Conservation (phyloP, 495 filamentous ascomycete species). For the Aspergillus avenaceus region DNA sequence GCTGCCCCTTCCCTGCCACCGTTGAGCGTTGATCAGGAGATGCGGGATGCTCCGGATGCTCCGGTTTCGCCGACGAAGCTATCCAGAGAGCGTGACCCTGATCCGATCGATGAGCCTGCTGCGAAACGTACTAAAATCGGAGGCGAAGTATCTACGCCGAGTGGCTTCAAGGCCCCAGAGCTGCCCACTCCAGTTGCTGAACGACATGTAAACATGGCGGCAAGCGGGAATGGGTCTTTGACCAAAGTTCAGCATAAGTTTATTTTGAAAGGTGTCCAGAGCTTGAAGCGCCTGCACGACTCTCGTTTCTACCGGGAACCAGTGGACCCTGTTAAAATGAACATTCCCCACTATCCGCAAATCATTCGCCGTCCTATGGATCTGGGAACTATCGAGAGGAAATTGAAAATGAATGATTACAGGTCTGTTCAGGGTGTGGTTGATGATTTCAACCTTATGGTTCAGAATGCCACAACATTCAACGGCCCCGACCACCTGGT, state of each 20-base stretch:
- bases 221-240: constrained; percentile 30
- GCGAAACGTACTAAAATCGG: constrained; percentile 73
- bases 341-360: constrained; percentile 65
- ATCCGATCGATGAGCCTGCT: constrained; percentile 66
- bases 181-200: constrained; percentile 26
- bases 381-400: constrained; percentile 74
- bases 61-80: constrained; percentile 52
- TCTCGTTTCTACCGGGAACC: constrained; percentile 68
- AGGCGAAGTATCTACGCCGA: constrained; percentile 23
- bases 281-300: constrained; percentile 76
- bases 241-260: constrained; percentile 56
- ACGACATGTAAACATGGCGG: constrained; percentile 6
- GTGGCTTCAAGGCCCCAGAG: constrained; percentile 37
- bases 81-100: constrained; percentile 65
- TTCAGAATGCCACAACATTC: constrained; percentile 72
- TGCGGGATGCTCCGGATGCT: constrained; percentile 35
- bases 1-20: constrained; percentile 12
- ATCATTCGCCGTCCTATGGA: constrained; percentile 79
- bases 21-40: constrained; percentile 31
- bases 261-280: constrained; percentile 52
- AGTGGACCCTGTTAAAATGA: constrained; percentile 63
- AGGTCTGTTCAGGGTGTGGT: constrained; percentile 57
- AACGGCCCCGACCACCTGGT: constrained; percentile 77
- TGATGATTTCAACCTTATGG: constrained; percentile 68
- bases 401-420: constrained; percentile 69